Percentiles rank a stretch among this genome's conserved stretches.
Conservation (phyloP, 2,329 filamentous ascomycete species). For the Leptographium wingfieldii region DNA sequence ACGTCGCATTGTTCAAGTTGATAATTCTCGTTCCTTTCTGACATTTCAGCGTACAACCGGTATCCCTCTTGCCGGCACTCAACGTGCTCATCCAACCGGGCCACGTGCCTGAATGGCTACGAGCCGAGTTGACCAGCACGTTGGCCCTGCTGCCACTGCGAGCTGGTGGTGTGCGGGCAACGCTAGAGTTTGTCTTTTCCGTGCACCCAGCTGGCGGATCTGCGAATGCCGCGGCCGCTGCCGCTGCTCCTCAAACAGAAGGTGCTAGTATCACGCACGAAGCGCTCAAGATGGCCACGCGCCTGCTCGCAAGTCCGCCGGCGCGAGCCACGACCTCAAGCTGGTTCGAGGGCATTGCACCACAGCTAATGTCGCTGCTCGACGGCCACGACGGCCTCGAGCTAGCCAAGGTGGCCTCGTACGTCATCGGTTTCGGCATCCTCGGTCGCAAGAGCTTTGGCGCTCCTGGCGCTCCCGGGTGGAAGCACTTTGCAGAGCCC, state of each 20-base stretch:
- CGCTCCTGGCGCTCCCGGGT: conserved; percentile 47
- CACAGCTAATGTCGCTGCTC: conserved; percentile 48
- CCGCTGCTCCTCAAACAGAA: conserved; percentile 34
- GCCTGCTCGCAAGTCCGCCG: conserved; percentile 48
- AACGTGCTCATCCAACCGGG: conserved; percentile 52
- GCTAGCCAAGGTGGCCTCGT: conserved; percentile 44
- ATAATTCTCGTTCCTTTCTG: conserved; percentile 1
- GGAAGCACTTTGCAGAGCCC: conserved; percentile 48
- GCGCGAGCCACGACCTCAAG: conserved; percentile 35
- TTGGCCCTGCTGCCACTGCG: conserved; percentile 50
- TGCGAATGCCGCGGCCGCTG: conserved; percentile 15
- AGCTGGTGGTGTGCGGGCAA: conserved; percentile 47
- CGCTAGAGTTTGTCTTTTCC: conserved; percentile 58
- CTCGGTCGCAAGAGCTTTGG: conserved; percentile 51
- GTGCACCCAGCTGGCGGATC: conserved; percentile 43
- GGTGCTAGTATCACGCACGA: conserved; percentile 56
- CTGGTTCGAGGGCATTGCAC: conserved; percentile 49
- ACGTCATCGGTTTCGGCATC: conserved; percentile 54
- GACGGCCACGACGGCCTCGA: conserved; percentile 47
- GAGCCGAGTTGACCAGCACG: conserved; percentile 38
- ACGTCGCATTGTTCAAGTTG: neutral
- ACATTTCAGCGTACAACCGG: conserved; percentile 20
- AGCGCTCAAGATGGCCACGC: conserved; percentile 50
- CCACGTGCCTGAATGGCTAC: conserved; percentile 46
- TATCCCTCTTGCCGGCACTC: conserved; percentile 43